phyloP scores from a whole-genome alignment of 2,329 filamentous ascomycete genomes.

The Diaporthe batatas region DNA sequence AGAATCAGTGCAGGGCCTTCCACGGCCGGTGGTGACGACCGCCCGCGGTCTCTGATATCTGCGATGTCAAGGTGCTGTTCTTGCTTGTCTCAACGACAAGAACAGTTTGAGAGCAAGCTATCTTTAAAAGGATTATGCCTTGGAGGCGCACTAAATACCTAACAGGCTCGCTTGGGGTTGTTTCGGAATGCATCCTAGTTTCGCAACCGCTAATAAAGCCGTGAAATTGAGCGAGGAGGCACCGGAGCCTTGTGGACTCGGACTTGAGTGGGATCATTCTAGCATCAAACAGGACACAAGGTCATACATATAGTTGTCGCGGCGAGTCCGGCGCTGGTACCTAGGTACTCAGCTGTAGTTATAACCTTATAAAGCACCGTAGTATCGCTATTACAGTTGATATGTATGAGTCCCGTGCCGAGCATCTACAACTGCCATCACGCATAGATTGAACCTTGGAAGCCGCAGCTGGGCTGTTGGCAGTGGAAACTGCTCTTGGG shows the following conservation, averaged over 20 bases:
- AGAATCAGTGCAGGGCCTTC: no score
- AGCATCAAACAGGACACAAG: neutral
- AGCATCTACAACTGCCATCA: neutral
- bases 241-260: neutral
- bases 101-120: neutral
- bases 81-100: neutral
- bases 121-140: neutral
- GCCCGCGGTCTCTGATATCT: no score
- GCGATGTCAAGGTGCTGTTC: neutral
- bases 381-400: neutral
- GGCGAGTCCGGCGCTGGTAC: neutral
- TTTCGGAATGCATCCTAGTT: slow-evolving; percentile 1
- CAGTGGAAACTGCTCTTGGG: neutral
- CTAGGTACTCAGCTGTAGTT: no score
- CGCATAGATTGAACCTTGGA: neutral
- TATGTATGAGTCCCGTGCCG: neutral
- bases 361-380: no score
- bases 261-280: neutral
- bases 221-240: neutral
- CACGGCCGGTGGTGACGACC: no score
- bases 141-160: neutral
- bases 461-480: neutral
- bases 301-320: neutral
- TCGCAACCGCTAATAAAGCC: neutral
- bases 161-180: neutral